phyloP scores from a whole-genome alignment of 306 rosid genomes.

The Castanospermum australe region DNA sequence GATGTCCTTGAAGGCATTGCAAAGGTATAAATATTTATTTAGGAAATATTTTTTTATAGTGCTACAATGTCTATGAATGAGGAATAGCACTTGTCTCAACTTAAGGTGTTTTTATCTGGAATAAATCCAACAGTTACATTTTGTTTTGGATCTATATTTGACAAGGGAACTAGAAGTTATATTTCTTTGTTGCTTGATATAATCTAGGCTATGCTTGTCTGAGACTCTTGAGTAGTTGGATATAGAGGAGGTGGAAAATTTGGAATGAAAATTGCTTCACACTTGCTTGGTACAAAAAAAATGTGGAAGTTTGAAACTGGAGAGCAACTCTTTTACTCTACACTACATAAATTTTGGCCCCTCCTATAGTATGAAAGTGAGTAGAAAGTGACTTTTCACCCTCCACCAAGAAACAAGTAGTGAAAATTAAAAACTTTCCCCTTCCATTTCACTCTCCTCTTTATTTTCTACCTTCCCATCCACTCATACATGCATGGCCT shows the following conservation, averaged over 20 bases:
- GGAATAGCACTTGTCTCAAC: too few species aligned
- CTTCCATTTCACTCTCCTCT: background rate
- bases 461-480: background rate
- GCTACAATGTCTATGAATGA: background rate
- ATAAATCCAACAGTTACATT: background rate
- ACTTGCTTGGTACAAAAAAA: background rate
- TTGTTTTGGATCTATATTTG: background rate
- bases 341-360: background rate
- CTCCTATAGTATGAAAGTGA: background rate
- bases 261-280: background rate
- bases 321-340: background rate
- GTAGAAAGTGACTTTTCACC: background rate
- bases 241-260: background rate
- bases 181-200: background rate
- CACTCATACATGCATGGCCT: background rate
- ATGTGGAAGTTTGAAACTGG: background rate
- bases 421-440: background rate
- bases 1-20: conserved; percentile 86
- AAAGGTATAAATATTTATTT: conserved; percentile 55
- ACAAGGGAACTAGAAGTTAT: background rate
- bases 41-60: background rate
- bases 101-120: background rate
- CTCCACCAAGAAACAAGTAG: background rate
- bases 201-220: background rate
- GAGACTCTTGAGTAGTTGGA: background rate